Evolutionary conservation across 768 basidiomycete genomes (phyloP), one percentile per base, ranked within the genome.

Genomic region (Agrocybe pediades): DNA sequence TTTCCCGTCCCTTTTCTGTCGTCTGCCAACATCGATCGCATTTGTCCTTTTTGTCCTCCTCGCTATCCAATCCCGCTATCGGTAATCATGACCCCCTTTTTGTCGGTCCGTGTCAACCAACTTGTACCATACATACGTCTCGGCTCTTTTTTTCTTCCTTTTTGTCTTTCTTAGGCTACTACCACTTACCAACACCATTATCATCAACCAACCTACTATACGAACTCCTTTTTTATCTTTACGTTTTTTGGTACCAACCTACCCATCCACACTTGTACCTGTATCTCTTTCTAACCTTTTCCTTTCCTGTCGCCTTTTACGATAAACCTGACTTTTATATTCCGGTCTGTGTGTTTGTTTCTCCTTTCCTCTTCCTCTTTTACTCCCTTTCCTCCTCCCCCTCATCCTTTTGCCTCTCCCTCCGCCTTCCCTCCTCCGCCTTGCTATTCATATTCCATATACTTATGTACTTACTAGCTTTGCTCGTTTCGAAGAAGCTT

Each of bases 1-100:
- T n/a, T n/a, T n/a, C n/a, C n/a, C n/a, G n/a, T n/a, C n/a, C 11
- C 15, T 46, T 41, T 41, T 47, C n/a, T 2, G 15, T 20, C 27
- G 13, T 41, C 19, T 42, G 26, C 41, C 25, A 15, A 15, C 25
- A 29, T 19, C n/a, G n/a, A n/a, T n/a, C n/a, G n/a, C n/a, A n/a
- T 47, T 50, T 40, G 26, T 42, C 29, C 29, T 20, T 49, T 43
- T 26, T 48, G n/a, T n/a, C 39, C 29, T 46, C 41, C 40, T 60
- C 41, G 59, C 55, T 60, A 51, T 60, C n/a, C n/a, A n/a, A n/a
- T n/a, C 59, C 33, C 52, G 59, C 54, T 59, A 53, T 59, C 55
- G 40, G 41, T 56, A 30, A 33, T 56, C n/a, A n/a, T 40, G 21
- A 48, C 21, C 33, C 36, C 39, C 29, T 40, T 50, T 53, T 41